These are phyloP conservation scores for Cutaneotrichosporon curvatum DNA, from an alignment of 1,284 basidiomycete species.

Conservation along the genomic window DNA sequence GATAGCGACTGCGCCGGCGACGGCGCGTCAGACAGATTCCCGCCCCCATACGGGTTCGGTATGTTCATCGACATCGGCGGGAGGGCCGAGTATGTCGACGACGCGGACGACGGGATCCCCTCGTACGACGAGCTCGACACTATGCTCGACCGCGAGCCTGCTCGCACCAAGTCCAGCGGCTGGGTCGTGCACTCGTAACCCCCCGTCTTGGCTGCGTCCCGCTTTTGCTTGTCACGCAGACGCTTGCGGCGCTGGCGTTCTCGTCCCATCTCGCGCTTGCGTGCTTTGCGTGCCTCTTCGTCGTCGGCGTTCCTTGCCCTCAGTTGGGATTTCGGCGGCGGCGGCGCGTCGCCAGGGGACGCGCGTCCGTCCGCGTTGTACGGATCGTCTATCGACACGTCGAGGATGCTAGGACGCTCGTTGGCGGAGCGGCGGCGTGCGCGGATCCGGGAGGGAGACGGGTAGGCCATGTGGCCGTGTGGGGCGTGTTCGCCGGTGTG, in stretches of 20 bases:
- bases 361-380: constrained; percentile 3
- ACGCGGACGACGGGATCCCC: constrained; percentile 11
- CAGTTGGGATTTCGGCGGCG: constrained; percentile 6
- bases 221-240: constrained; percentile 19
- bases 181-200: not conserved
- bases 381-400: not conserved
- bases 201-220: constrained; percentile 5
- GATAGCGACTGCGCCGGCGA: constrained; percentile 15
- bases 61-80: constrained; percentile 13
- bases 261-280: constrained; percentile 20
- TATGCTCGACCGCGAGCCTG: not conserved
- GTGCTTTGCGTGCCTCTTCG: constrained; percentile 17
- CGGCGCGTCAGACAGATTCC: constrained; percentile 8
- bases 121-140: constrained; percentile 11
- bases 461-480: constrained; percentile 21
- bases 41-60: not conserved
- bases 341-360: not conserved
- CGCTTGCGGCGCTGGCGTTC: constrained; percentile 20
- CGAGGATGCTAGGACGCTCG: not conserved
- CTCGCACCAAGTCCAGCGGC: not conserved
- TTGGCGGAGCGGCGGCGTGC: constrained; percentile 5
- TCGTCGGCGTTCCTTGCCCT: constrained; percentile 7
- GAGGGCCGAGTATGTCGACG: constrained; percentile 10
- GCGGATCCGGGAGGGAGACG: constrained; percentile 24
- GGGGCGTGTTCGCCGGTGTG: not conserved